Evolutionary conservation across 23 red algal species (phyloP), one percentile per base, ranked within the genome.

Genomic region (Gracilaria caudata): DNA sequence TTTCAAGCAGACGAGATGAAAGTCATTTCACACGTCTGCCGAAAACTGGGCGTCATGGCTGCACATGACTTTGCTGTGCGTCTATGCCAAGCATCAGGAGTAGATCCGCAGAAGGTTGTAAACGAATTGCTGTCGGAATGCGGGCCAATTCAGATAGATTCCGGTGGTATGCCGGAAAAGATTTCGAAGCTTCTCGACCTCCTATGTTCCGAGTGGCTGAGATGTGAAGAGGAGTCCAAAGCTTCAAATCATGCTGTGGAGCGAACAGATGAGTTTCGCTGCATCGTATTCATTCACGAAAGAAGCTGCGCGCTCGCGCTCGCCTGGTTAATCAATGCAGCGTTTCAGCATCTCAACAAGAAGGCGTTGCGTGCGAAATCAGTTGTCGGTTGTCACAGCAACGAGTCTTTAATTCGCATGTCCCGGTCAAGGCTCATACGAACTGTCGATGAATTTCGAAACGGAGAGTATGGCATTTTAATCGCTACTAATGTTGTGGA

Each of bases 401-500:
- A 41, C 30, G 57, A 85, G 6, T 80, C 87, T 20, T 7, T 60
- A 20, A 40, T 91, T n/a, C 75, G 87, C 25, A 91, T 82, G 76
- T 91, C 87, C 28, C 77, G 60, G 9, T 81, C 87, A 64, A 75
- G 80, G 66, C 63, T 82, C 12, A 33, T 75, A 33, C 30, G 43
- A n/a, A 91, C 87, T 49, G 23, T 91, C 9, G 34, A 56, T 14
- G 87, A 81, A 23, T 91, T 91, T 82, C 87, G 77, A 38, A 55
- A 49, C 3, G 87, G 87, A 51, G 54, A 35, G 20, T 91, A 57
- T 55, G 87, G 87, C 32, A 82, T 91, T 35, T 47, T 91, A 26
- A 35, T 91, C 28, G 87, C 87, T 9, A 91, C 87, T 0, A 82
- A 82, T 51, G 87, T 91, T 41, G 75, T 91, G 4, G 87, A 91